Evolutionary conservation across 1,284 basidiomycete species (phyloP), one percentile per base, ranked within the genome.

Genomic region (Anthracocystis setariae): DNA sequence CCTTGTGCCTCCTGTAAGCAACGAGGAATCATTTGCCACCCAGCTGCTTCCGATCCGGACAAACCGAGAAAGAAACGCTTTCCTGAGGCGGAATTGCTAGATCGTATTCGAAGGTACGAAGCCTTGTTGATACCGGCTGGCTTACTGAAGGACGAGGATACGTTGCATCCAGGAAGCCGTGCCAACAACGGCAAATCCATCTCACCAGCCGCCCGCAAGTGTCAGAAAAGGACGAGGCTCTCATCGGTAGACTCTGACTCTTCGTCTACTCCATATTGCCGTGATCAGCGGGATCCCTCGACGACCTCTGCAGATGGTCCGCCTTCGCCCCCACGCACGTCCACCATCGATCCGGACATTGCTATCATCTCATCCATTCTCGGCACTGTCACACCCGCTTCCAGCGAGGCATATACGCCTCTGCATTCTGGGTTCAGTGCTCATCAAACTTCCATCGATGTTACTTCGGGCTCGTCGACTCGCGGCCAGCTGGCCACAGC

Each of bases 31-130:
- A 24, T 10, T 2, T 60, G 58, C n/a, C 44, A 38, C 17, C 58
- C 58, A 10, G 47, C 29, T 18, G 45, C 23, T 18, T 32, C 35
- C 27, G 44, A 50, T 25, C 58, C 58, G 18, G 20, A 52, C 18
- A 46, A 43, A 17, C 48, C 49, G 8, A 45, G 58, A n/a, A 52
- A 60, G 39, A 52, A 53, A 38, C 50, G 58, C 0, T 60, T 60
- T 21, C 33, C 58, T 0, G 58, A 60, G 24, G 20, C 43, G 12
- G 49, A 52, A 15, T 50, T 60, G 7, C 50, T 60, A 20, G 58
- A 45, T 18, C 58, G 58, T 18, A 42, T 60, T 8, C 49, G 49
- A 21, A 60, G 27, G 29, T 60, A 60, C 49, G 49, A 60, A 21
- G 43, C 50, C 2, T 18, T 60, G 12, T 38, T 60, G 8, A 21